Evolutionary conservation across 805 yeast genomes (phyloP), one percentile per base, ranked within the genome.

Genomic region (Candida palmyrensis): DNA sequence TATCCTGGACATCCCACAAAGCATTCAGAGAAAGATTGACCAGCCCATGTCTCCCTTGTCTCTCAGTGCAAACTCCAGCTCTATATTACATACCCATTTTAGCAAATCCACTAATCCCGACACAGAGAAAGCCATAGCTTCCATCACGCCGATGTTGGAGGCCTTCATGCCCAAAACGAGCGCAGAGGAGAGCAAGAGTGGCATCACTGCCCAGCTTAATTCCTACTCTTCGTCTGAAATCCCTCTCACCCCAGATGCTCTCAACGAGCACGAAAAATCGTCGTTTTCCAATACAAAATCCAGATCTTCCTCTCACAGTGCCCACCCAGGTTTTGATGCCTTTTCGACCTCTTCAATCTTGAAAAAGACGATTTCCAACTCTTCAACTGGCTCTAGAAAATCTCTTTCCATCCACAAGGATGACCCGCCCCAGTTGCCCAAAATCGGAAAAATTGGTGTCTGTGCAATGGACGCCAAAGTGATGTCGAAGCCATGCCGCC

Each of bases 391-490:
- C 10, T 52, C 62, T 12, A 47, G 57, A 27, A 54, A 53, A 30
- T 53, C 62, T 12, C 41, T 51, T 8, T 48, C 59, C 5, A 59
- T 62, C 16, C 58, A 62, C 15, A 55, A 53, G 34, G 73, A 64
- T 33, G 59, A 59, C 6, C 68, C 71, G 8, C 73, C 79, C 3
- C 69, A 71, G 41, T 49, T 79, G 32, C 86, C 85, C 3, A 77
- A 73, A 43, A 77, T 89, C 42, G 97, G 98, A 25, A 89, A 86
- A 44, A 86, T 92, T 46, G 99, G 99, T 33, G 96, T 92, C 2
- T 92, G 99, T 62, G 99, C 99, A 8, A 89, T 92, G 97, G 99
- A 92, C 58, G 81, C 89, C 38, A 92, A 92, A 58, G 98, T 89
- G 2, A 71, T 95, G 51, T 82, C 95, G 27, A 92, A 92, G 62